Evolutionary conservation across 768 basidiomycete species (phyloP).

Genomic region (Lactarius vividus): DNA sequence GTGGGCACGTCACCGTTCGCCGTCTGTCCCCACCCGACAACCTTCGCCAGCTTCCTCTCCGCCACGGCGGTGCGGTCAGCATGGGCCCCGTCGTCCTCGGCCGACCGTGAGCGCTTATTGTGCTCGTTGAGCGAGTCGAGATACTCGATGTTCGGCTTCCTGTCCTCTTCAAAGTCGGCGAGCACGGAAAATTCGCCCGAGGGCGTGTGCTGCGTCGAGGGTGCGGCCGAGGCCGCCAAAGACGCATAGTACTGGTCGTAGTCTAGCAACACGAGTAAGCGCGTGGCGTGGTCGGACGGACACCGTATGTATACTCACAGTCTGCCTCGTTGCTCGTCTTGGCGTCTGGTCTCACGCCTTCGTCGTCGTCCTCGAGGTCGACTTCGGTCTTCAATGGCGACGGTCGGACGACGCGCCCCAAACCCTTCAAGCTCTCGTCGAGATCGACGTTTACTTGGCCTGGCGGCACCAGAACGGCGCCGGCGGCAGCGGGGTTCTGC

Average conservation of each 20-base stretch:
- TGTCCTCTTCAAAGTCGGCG: constrained; percentile 64
- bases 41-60: constrained; percentile 24
- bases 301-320: constrained; percentile 49
- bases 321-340: constrained; percentile 52
- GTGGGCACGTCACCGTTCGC: constrained; percentile 33
- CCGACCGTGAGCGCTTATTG: constrained; percentile 69
- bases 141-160: constrained; percentile 63
- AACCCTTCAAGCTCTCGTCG: constrained; percentile 69
- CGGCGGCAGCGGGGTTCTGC: constrained; percentile 34
- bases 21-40: constrained; percentile 16
- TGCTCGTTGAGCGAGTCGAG: constrained; percentile 70
- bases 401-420: constrained; percentile 41
- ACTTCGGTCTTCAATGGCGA: constrained; percentile 42
- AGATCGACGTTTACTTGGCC: constrained; percentile 26
- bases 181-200: constrained; percentile 43
- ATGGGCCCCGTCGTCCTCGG: constrained; percentile 38
- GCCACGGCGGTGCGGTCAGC: constrained; percentile 30
- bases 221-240: constrained; percentile 59
- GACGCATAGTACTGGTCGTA: constrained; percentile 84
- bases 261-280: constrained; percentile 40
- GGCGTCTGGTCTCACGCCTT: constrained; percentile 48
- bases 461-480: constrained; percentile 32
- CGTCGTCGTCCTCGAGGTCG: constrained; percentile 32
- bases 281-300: not conserved
- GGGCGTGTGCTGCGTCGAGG: constrained; percentile 61